These are phyloP conservation scores for Mycena galericulata DNA, from an alignment of 768 basidiomycete genomes.

Conservation along the genomic window DNA sequence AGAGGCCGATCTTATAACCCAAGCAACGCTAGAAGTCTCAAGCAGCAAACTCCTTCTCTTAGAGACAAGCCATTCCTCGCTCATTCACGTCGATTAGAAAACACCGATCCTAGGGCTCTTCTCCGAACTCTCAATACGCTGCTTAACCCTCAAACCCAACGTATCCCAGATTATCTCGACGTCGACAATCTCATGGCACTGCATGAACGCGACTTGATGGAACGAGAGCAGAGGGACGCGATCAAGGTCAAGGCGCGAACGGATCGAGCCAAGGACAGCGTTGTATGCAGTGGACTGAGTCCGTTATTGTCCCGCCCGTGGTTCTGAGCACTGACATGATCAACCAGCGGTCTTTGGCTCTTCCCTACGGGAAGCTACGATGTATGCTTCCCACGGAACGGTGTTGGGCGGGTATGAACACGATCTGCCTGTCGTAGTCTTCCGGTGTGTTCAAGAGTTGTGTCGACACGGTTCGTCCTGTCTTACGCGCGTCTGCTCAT, in stretches of 20 bases:
- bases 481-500: not conserved
- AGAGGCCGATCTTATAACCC: conserved; percentile 14
- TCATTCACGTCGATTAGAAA: conserved; percentile 26
- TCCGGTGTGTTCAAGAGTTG: conserved; percentile 56
- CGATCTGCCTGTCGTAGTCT: conserved; percentile 53
- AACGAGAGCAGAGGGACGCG: conserved; percentile 34
- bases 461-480: conserved; percentile 50
- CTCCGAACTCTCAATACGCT: conserved; percentile 29
- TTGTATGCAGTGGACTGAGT: conserved; percentile 21
- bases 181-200: conserved; percentile 42
- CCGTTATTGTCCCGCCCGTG: not conserved
- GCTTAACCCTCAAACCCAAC: conserved; percentile 27
- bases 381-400: conserved; percentile 49
- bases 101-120: conserved; percentile 30
- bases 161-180: conserved; percentile 34
- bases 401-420: conserved; percentile 52
- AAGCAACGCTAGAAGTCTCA: not conserved
- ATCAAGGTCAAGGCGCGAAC: conserved; percentile 29
- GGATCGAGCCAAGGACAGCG: conserved; percentile 23
- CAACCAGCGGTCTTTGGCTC: conserved; percentile 50
- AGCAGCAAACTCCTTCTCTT: not conserved
- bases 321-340: not conserved
- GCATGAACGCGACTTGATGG: conserved; percentile 43
- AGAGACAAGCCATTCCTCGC: conserved; percentile 1
- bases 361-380: conserved; percentile 48